Conservation (phyloP, 495 filamentous ascomycete genomes). For the Pyrenopolyporus hunteri region DNA sequence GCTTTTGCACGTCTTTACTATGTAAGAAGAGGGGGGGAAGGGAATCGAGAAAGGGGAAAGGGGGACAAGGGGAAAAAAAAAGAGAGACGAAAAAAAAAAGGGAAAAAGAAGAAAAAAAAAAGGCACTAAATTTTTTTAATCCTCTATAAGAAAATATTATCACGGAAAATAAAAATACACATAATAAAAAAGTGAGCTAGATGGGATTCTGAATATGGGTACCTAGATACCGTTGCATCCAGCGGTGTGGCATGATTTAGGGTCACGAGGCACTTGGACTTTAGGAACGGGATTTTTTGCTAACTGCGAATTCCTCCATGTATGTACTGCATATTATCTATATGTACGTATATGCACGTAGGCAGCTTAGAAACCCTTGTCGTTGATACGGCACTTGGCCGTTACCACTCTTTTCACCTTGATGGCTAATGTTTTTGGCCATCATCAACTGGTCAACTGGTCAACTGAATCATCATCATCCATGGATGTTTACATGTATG, state of each 20-base stretch:
- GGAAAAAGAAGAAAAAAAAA: neutral
- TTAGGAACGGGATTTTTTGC: conserved; percentile 33
- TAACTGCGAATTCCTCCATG: conserved; percentile 25
- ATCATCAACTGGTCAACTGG: too few species aligned
- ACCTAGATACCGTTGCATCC: conserved; percentile 41
- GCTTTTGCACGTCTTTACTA: conserved; percentile 25
- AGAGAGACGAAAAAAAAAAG: conserved; percentile 10
- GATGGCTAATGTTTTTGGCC: conserved; percentile 11
- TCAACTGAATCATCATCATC: too few species aligned
- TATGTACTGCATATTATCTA: neutral
- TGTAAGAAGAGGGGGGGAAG: conserved; percentile 3
- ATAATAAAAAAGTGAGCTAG: conserved; percentile 13
- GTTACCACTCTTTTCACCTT: conserved; percentile 12
- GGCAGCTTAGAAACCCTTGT: conserved; percentile 2
- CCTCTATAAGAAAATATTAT: neutral
- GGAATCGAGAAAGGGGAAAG: conserved; percentile 7
- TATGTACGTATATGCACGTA: neutral
- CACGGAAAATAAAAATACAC: neutral
- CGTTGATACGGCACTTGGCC: conserved; percentile 14
- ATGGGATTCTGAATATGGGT: conserved; percentile 29
- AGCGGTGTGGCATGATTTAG: conserved; percentile 41
- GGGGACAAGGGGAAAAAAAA: neutral
- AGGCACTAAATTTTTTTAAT: neutral
- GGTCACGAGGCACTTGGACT: conserved; percentile 36
- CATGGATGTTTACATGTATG: too few species aligned